These are phyloP conservation scores for Pseudogymnoascus verrucosus DNA, from an alignment of 2,329 filamentous ascomycete species.

Conservation along the genomic window DNA sequence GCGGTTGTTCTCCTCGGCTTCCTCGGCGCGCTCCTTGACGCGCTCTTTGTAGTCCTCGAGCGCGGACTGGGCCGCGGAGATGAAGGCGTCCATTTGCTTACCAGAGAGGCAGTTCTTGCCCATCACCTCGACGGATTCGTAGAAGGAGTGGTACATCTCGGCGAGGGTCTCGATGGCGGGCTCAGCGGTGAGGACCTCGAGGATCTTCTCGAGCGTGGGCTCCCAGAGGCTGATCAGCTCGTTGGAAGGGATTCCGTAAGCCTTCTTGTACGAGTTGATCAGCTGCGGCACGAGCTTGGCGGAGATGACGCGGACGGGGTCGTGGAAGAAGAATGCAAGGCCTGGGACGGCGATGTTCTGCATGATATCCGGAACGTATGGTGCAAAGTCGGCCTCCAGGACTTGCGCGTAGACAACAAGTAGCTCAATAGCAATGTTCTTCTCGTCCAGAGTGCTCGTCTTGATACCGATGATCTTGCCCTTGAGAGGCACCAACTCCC, in stretches of 20 bases:
- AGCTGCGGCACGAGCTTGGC: conserved; percentile 92
- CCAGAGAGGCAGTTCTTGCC: conserved; percentile 73
- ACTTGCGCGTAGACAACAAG: conserved; percentile 96
- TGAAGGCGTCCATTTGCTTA: conserved; percentile 78
- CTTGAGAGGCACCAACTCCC: conserved; percentile 94
- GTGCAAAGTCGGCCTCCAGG: conserved; percentile 84
- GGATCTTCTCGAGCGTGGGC: conserved; percentile 77
- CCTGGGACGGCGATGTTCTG: conserved; percentile 92
- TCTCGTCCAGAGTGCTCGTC: conserved; percentile 93
- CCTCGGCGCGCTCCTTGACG: conserved; percentile 74
- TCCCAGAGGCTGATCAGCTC: conserved; percentile 79
- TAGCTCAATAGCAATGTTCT: conserved; percentile 98
- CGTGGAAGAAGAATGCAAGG: conserved; percentile 97
- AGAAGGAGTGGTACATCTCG: conserved; percentile 99
- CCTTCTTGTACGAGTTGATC: conserved; percentile 88
- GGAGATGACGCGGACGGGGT: conserved; percentile 89
- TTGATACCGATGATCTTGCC: conserved; percentile 98
- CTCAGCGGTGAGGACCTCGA: conserved; percentile 89
- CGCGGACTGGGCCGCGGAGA: conserved; percentile 75
- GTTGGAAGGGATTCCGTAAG: conserved; percentile 71
- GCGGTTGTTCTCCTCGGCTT: conserved; percentile 61
- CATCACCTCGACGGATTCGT: conserved; percentile 91
- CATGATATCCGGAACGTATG: conserved; percentile 88
- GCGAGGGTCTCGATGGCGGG: conserved; percentile 93
- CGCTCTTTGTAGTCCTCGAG: conserved; percentile 89